Evolutionary conservation across 805 yeast genomes (phyloP).

Genomic region (Maudiozyma serrabonitensis): DNA sequence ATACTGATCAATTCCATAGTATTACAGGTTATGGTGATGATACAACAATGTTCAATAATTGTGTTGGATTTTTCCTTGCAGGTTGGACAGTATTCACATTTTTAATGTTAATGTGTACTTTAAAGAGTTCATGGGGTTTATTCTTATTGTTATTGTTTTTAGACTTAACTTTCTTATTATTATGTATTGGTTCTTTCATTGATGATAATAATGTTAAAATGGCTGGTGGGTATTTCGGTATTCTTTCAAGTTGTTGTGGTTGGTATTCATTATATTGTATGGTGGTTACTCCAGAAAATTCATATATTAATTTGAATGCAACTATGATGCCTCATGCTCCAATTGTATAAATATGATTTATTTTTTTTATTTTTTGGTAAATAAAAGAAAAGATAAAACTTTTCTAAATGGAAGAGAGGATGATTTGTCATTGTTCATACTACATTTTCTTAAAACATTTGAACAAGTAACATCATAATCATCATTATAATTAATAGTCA

Average conservation of each 20-base stretch:
- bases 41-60: slow-evolving; percentile 38
- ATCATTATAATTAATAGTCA: not conserved
- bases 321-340: slow-evolving; percentile 43
- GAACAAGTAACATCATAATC: not conserved
- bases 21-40: slow-evolving; percentile 38
- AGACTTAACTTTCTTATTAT: slow-evolving; percentile 43
- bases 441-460: too few relatives aligned
- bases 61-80: slow-evolving; percentile 46
- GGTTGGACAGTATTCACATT: slow-evolving; percentile 62
- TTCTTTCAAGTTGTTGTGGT: slow-evolving; percentile 45
- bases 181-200: slow-evolving; percentile 45
- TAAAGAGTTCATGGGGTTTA: slow-evolving; percentile 52
- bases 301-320: slow-evolving; percentile 46
- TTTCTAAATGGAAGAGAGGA: too few relatives aligned
- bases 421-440: too few relatives aligned
- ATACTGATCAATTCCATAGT: slow-evolving; percentile 49
- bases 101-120: slow-evolving; percentile 45
- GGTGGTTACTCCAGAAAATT: slow-evolving; percentile 47
- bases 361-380: not conserved
- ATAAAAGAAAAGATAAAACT: too few relatives aligned
- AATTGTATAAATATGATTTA: slow-evolving; percentile 18
- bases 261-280: slow-evolving; percentile 60
- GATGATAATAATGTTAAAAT: slow-evolving; percentile 33
- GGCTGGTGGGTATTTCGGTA: slow-evolving; percentile 58
- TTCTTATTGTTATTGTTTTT: slow-evolving; percentile 44